A percentile compares a stretch with the other conserved stretches of the same genome.
phyloP scores from a whole-genome alignment of 306 rosid genomes.

The Fragaria ananassa region DNA sequence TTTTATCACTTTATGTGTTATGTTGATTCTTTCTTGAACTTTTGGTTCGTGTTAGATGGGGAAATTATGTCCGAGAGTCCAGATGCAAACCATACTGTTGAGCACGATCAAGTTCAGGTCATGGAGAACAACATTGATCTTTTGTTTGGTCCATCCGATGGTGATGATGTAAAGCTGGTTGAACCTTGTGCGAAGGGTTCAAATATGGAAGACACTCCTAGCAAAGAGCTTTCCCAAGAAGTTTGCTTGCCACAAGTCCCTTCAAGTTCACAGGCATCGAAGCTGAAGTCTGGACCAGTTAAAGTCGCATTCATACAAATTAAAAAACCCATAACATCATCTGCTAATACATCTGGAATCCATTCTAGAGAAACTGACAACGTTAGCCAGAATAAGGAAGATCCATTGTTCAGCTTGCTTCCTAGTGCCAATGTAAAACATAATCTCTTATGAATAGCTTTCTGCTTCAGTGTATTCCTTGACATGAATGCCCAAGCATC shows the following conservation, averaged over 20 bases:
- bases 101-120: conserved; percentile 19
- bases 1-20: neutral
- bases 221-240: conserved; percentile 22
- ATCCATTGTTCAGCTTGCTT: conserved; percentile 48
- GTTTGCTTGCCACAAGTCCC: conserved; percentile 27
- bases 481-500: no score
- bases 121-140: conserved; percentile 25
- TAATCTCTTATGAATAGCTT: conserved; percentile 38
- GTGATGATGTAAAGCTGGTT: conserved; percentile 20
- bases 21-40: neutral
- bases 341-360: conserved; percentile 22
- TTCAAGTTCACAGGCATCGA: conserved; percentile 18
- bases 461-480: neutral
- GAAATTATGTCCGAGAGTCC: conserved; percentile 22
- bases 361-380: conserved; percentile 34
- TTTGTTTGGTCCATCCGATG: conserved; percentile 18
- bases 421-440: conserved; percentile 35
- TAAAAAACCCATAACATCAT: conserved; percentile 30
- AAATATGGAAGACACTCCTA: conserved; percentile 17
- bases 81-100: conserved; percentile 25
- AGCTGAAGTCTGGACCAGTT: conserved; percentile 30
- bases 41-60: conserved; percentile 38
- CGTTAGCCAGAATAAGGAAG: conserved; percentile 26
- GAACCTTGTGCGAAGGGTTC: conserved; percentile 28
- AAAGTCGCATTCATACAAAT: conserved; percentile 70